Conservation (phyloP, 805 yeast genomes). For the Candida incommunis region DNA sequence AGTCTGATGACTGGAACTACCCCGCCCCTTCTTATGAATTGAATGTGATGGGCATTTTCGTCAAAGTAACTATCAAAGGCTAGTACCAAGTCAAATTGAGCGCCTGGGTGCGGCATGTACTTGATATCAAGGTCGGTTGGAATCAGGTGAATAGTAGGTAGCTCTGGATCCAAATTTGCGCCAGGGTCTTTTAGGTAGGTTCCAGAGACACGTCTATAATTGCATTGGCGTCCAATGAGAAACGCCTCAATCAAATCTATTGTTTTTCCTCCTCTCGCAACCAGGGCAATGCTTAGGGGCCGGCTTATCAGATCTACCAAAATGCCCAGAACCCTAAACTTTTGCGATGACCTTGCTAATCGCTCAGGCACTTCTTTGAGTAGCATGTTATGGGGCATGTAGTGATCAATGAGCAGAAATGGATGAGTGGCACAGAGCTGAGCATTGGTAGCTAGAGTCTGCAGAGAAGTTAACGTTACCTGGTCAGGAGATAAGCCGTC, state of each 20-base stretch:
- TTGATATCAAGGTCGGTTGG: conserved; percentile 26
- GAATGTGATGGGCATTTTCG: conserved; percentile 22
- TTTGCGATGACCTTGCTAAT: conserved; percentile 69
- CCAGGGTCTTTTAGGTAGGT: conserved; percentile 38
- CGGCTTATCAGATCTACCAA: conserved; percentile 39
- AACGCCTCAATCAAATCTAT: conserved; percentile 70
- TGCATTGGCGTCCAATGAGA: conserved; percentile 54
- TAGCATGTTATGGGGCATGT: conserved; percentile 65
- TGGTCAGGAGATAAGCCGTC: conserved; percentile 35
- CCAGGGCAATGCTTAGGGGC: conserved; percentile 45
- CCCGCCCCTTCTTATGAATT: conserved; percentile 14
- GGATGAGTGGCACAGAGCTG: conserved; percentile 83
- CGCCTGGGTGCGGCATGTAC: conserved; percentile 12
- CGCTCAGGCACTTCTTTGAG: conserved; percentile 59
- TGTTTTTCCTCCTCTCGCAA: conserved; percentile 54
- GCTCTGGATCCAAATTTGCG: conserved; percentile 8
- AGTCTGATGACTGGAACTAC: conserved; percentile 49
- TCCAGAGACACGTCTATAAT: conserved; percentile 58
- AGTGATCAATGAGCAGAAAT: conserved; percentile 67
- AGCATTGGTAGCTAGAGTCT: conserved; percentile 61
- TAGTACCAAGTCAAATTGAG: conserved; percentile 42
- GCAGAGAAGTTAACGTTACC: conserved; percentile 53
- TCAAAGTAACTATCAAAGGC: conserved; percentile 52
- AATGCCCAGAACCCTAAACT: conserved; percentile 57
- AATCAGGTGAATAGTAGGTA: conserved; percentile 29